Evolutionary conservation across 2,329 filamentous ascomycete species (phyloP).

Genomic region (Lasiodiplodia citricola): DNA sequence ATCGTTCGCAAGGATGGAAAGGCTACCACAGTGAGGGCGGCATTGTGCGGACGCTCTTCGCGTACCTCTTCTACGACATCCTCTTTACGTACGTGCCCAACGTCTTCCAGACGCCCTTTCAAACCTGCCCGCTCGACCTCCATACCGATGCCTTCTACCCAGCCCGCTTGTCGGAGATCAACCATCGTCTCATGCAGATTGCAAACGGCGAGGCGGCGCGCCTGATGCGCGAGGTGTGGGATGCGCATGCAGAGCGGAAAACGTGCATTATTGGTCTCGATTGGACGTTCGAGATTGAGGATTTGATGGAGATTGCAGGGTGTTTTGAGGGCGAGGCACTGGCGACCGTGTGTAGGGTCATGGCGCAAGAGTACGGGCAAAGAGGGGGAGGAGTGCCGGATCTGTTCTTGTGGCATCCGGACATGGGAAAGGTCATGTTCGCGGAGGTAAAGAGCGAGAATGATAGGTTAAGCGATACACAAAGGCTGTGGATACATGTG

Average conservation of each 20-base stretch:
- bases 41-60: constrained; percentile 81
- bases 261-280: constrained; percentile 92
- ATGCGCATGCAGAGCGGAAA: constrained; percentile 68
- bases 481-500: constrained; percentile 96
- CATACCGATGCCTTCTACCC: constrained; percentile 93
- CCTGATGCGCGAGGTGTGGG: constrained; percentile 72
- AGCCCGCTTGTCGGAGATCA: constrained; percentile 85
- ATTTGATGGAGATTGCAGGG: constrained; percentile 76
- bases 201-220: constrained; percentile 76
- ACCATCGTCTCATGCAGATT: constrained; percentile 83
- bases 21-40: constrained; percentile 93
- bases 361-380: constrained; percentile 92
- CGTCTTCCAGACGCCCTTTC: constrained; percentile 94
- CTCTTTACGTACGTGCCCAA: constrained; percentile 93
- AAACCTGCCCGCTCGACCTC: constrained; percentile 90
- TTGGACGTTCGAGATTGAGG: constrained; percentile 82
- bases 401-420: constrained; percentile 80
- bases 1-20: constrained; percentile 85
- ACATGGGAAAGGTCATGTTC: constrained; percentile 67
- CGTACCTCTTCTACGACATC: constrained; percentile 91
- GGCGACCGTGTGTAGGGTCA: constrained; percentile 85
- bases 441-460: constrained; percentile 68
- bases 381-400: constrained; percentile 89
- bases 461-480: constrained; percentile 93
- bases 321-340: constrained; percentile 84